phyloP scores from a whole-genome alignment of 768 basidiomycete species.

The Lactifluus volemus region DNA sequence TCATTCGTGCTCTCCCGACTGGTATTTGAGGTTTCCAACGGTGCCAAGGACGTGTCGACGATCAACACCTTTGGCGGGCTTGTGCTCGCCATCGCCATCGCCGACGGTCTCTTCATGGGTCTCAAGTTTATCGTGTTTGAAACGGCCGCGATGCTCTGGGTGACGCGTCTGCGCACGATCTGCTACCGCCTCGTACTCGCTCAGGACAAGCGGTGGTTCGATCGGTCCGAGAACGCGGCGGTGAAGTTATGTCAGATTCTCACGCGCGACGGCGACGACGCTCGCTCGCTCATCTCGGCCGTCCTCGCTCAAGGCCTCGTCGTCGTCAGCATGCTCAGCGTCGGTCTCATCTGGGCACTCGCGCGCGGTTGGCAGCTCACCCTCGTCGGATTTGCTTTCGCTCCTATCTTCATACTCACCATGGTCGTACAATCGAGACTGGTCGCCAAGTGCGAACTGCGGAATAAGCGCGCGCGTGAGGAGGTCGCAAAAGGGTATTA shows the following conservation, averaged over 20 bases:
- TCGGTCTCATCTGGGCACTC: slow-evolving; percentile 88
- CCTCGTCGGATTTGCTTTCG: slow-evolving; percentile 80
- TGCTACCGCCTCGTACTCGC: slow-evolving; percentile 52
- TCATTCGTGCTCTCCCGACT: slow-evolving; percentile 81
- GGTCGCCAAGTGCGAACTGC: slow-evolving; percentile 58
- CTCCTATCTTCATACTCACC: slow-evolving; percentile 67
- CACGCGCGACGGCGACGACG: slow-evolving; percentile 88
- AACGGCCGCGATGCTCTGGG: slow-evolving; percentile 64
- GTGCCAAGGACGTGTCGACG: slow-evolving; percentile 48
- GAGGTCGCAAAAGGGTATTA: slow-evolving; percentile 79
- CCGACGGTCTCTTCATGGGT: slow-evolving; percentile 69
- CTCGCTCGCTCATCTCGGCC: slow-evolving; percentile 62
- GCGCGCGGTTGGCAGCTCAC: slow-evolving; percentile 87
- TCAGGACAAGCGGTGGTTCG: slow-evolving; percentile 89
- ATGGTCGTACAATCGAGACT: slow-evolving; percentile 72
- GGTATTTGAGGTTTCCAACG: slow-evolving; percentile 64
- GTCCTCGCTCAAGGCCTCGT: slow-evolving; percentile 67
- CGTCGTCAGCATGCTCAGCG: slow-evolving; percentile 67
- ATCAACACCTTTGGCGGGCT: slow-evolving; percentile 70
- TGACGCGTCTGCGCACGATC: slow-evolving; percentile 47
- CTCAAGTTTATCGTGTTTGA: slow-evolving; percentile 80
- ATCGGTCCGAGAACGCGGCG: slow-evolving; percentile 51
- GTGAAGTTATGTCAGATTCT: slow-evolving; percentile 60
- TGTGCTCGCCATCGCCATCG: slow-evolving; percentile 60
- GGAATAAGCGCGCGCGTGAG: slow-evolving; percentile 83